Evolutionary conservation across 2,329 filamentous ascomycete species (phyloP).

Genomic region (Cladosporium sp.): DNA sequence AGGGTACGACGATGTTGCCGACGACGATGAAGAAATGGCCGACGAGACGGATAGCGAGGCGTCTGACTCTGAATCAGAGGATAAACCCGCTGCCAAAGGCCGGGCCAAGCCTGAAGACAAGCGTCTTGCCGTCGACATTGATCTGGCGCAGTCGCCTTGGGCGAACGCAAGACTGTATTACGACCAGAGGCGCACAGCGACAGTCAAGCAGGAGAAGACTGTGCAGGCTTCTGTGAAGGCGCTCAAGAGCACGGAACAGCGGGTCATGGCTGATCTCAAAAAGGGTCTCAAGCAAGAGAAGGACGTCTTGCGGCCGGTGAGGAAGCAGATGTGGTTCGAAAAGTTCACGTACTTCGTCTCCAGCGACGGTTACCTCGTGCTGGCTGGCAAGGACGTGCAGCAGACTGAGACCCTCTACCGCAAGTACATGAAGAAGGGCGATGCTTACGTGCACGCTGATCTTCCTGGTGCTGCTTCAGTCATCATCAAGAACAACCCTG

Average conservation of each 20-base stretch:
- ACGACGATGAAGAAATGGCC: slow-evolving; percentile 51
- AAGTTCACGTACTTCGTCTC: slow-evolving; percentile 97
- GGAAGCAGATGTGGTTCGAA: slow-evolving; percentile 91
- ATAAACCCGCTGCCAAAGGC: slow-evolving; percentile 43
- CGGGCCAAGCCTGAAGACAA: slow-evolving; percentile 41
- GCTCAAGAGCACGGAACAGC: slow-evolving; percentile 85
- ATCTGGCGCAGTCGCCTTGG: slow-evolving; percentile 80
- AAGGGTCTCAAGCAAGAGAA: slow-evolving; percentile 91
- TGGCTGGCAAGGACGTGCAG: slow-evolving; percentile 81
- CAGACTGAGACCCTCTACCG: slow-evolving; percentile 94
- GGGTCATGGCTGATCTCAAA: slow-evolving; percentile 82
- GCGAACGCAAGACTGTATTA: slow-evolving; percentile 91
- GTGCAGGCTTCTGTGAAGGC: slow-evolving; percentile 77
- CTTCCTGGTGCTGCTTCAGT: slow-evolving; percentile 80
- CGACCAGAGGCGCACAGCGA: slow-evolving; percentile 81
- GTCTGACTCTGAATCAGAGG: slow-evolving; percentile 62
- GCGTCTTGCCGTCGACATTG: slow-evolving; percentile 75
- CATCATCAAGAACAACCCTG: slow-evolving; percentile 84
- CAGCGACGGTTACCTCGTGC: slow-evolving; percentile 88
- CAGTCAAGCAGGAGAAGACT: slow-evolving; percentile 85
- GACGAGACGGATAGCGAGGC: slow-evolving; percentile 68
- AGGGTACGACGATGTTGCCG: slow-evolving; percentile 67
- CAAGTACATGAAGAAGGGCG: slow-evolving; percentile 80
- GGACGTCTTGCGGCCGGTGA: slow-evolving; percentile 76
- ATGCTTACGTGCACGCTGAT: slow-evolving; percentile 90